These are phyloP conservation scores for Elaeis oleifera DNA, from an alignment of 202 grass and related monocot genomes.

Conservation along the genomic window DNA sequence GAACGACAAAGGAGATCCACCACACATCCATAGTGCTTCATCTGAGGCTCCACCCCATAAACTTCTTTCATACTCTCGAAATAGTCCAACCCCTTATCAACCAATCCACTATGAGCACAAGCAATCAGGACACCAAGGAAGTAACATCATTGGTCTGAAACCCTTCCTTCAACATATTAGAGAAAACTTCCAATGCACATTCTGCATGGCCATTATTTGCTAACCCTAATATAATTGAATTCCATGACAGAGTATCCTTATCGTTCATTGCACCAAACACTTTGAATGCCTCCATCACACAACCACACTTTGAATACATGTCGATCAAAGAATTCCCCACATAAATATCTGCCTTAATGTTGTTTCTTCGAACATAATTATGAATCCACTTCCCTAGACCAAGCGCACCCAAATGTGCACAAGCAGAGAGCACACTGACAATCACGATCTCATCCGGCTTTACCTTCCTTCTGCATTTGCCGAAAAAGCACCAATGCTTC, in stretches of 20 bases:
- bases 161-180: constrained; percentile 30
- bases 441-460: constrained; percentile 40
- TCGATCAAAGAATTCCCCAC: constrained; percentile 38
- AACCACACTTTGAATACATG: constrained; percentile 42
- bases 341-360: constrained; percentile 30
- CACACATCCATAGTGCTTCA: constrained; percentile 47
- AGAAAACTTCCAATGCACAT: constrained; percentile 24
- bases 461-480: constrained; percentile 48
- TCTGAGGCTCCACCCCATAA: constrained; percentile 27
- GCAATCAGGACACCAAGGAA: constrained; percentile 39
- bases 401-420: constrained; percentile 30
- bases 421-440: constrained; percentile 34
- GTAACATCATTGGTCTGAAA: constrained; percentile 28
- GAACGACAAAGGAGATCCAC: constrained; percentile 39
- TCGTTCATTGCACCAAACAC: constrained; percentile 40
- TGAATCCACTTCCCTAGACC: constrained; percentile 47
- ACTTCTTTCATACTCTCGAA: constrained; percentile 36
- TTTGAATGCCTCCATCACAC: constrained; percentile 23
- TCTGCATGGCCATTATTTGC: constrained; percentile 34
- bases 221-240: constrained; percentile 36
- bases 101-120: constrained; percentile 22
- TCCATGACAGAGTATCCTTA: constrained; percentile 49
- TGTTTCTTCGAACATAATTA: constrained; percentile 34
- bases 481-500: constrained; percentile 39
- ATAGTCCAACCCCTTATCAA: constrained; percentile 31